Evolutionary conservation across 2,329 filamentous ascomycete species (phyloP), one percentile per base, ranked within the genome.

Genomic region (Penicillium sp.): DNA sequence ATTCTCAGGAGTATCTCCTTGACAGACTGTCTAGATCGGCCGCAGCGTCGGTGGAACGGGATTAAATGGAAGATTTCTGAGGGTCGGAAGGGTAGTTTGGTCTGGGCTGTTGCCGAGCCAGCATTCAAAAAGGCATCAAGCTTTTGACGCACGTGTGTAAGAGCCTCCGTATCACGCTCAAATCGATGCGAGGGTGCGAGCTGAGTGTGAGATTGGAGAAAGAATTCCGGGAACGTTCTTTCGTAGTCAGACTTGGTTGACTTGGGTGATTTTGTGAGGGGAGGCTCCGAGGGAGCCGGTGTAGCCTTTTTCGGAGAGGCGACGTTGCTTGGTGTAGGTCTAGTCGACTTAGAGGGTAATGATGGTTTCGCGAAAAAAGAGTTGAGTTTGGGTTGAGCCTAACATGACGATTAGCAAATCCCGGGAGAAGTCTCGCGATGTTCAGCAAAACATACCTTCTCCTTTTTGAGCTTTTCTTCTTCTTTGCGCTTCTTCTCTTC

Each of bases 171-270:
- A 65, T 91, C 87, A 73, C 88, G 82, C 42, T 82, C 74, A 30
- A 86, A 86, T 2, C 80, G 81, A 52, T 82, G 78, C 1, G 68
- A 67, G 0, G 83, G 82, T 0, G 93, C 92, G 56, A 97, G 68
- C n/a, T 78, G 85, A 1, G 92, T 90, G 70, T 92, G 84, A 2
- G 87, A 83, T 60, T 92, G 89, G 49, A 95, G 72, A 64, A 90
- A 93, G 75, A 97, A 98, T 0, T 91, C 88, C 35, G 92, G 84
- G 70, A 98, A 98, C 38, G 83, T 80, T 66, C 86, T 87, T 19
- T 90, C 80, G 67, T 92, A 93, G 48, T 86, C 83, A 0, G 84
- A 82, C 26, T 71, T 64, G 7, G 65, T 33, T 26, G 73, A 68
- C 42, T 68, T 65, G 19, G 66, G 58, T 2, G 59, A 19, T 10